Base-by-base conservation (phyloP, 495 filamentous ascomycete species). In the Talaromyces proteolyticus region DNA sequence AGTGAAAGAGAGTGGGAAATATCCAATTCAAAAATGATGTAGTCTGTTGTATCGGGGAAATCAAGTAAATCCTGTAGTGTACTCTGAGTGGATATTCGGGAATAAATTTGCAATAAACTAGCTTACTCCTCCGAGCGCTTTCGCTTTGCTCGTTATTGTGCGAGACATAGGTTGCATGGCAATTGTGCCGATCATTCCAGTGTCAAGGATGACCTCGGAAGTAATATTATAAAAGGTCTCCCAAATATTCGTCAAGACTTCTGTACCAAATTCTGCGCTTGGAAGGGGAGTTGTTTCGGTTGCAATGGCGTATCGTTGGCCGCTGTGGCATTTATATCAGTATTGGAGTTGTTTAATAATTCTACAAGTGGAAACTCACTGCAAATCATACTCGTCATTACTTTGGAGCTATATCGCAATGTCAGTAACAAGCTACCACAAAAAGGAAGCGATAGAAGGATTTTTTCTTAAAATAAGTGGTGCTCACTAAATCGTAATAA, bases 201-300 rank as follows among this genome's bases (percentile, higher is more conserved):
- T 58, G 0, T 81, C 72, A 7, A 50, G 58, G n/a, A 76, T 51
- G 0, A 72, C 68, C 2, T 65, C 64, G 4, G 66, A 40, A 12
- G 67, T 69, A 18, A 64, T 51, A 29, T 80, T 70, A 29, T 70
- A 64, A 75, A 76, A 84, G 60, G 78, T 72, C 48, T 73, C 70
- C 51, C 74, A 77, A 49, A 73, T 66, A 22, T 64, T 62, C 8
- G 70, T 64, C 60, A 80, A 56, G 8, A 79, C 62, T 4, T 69
- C 63, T 18, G 60, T 51, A 17, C 66, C 67, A 4, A 65, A 63
- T 2, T 60, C 62, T 20, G 64, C 57, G 18, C 63, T 66, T 45
- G 80, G 78, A 11, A 81, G 57, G 3, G 78, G 76, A 0, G 73
- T 74, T 0, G 79, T 81, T 60, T 82, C 80, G 0, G 79, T 81